These are phyloP conservation scores for Schizonepeta tenuifolia DNA, from an alignment of 257 asterid genomes.

Conservation along the genomic window DNA sequence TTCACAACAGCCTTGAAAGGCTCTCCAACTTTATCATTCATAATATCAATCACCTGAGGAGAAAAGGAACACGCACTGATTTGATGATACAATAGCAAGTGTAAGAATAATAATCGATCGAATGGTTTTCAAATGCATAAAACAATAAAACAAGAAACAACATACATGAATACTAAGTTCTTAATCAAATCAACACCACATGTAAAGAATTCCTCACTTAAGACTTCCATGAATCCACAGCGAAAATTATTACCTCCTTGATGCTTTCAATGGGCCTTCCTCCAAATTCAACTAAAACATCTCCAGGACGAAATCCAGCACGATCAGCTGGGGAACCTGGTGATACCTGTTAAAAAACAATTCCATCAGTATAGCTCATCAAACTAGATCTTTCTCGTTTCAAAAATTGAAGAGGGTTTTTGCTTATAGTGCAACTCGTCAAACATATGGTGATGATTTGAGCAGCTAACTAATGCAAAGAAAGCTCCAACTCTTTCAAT, in stretches of 20 bases:
- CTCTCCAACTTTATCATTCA: constrained; percentile 74
- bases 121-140: background rate
- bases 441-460: constrained; percentile 1
- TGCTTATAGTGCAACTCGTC: constrained; percentile 14
- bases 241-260: constrained; percentile 64
- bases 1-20: constrained; percentile 71
- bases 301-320: constrained; percentile 90
- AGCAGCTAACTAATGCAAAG: background rate
- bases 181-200: constrained; percentile 4
- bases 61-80: background rate
- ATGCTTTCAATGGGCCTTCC: constrained; percentile 67
- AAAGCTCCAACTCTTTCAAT: background rate
- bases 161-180: background rate
- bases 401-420: background rate
- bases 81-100: background rate
- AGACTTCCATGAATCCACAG: background rate
- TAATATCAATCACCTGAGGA: constrained; percentile 61
- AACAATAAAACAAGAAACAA: background rate
- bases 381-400: background rate
- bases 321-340: constrained; percentile 92
- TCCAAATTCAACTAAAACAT: constrained; percentile 77
- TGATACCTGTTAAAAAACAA: constrained; percentile 55
- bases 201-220: background rate
- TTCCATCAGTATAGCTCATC: background rate
- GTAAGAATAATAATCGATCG: background rate